Percentiles rank a stretch among this genome's conserved stretches.
phyloP scores from a whole-genome alignment of 306 rosid species.

The Oxytropis ochrocephala region DNA sequence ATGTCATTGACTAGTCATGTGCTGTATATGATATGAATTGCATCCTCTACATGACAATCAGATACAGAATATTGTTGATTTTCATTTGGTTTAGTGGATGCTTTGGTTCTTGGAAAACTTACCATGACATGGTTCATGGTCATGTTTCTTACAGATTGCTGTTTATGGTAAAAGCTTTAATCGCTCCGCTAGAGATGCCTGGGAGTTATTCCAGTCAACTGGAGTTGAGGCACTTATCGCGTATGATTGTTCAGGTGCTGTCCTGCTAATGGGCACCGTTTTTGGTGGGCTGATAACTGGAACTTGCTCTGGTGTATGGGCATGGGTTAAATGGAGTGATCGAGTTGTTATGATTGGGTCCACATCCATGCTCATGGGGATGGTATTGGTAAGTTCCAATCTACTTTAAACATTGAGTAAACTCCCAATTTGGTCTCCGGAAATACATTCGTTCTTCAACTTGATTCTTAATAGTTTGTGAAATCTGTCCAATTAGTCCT shows the following conservation, averaged over 20 bases:
- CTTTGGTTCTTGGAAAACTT: background rate
- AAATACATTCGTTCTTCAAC: too few species aligned
- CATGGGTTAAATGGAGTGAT: slow-evolving; percentile 71
- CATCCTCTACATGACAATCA: background rate
- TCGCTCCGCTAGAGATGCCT: slow-evolving; percentile 93
- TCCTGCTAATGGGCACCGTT: slow-evolving; percentile 81
- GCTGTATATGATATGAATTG: background rate
- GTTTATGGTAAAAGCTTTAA: slow-evolving; percentile 88
- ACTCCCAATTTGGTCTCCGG: too few species aligned
- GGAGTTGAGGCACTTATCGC: slow-evolving; percentile 98
- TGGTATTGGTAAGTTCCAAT: slow-evolving; percentile 73
- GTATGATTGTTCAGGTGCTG: slow-evolving; percentile 97
- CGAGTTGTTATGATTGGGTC: slow-evolving; percentile 77
- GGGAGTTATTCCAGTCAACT: slow-evolving; percentile 96
- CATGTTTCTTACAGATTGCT: slow-evolving; percentile 64
- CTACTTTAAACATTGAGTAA: background rate
- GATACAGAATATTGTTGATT: background rate
- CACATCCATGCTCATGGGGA: slow-evolving; percentile 93
- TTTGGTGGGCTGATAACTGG: slow-evolving; percentile 90
- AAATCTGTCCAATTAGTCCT: too few species aligned
- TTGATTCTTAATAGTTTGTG: too few species aligned
- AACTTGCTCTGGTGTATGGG: slow-evolving; percentile 88
- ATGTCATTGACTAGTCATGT: background rate
- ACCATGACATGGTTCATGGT: slow-evolving; percentile 3
- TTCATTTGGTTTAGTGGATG: background rate